Evolutionary conservation across 768 basidiomycete genomes (phyloP).

Genomic region (Hirschioporus abietinus): DNA sequence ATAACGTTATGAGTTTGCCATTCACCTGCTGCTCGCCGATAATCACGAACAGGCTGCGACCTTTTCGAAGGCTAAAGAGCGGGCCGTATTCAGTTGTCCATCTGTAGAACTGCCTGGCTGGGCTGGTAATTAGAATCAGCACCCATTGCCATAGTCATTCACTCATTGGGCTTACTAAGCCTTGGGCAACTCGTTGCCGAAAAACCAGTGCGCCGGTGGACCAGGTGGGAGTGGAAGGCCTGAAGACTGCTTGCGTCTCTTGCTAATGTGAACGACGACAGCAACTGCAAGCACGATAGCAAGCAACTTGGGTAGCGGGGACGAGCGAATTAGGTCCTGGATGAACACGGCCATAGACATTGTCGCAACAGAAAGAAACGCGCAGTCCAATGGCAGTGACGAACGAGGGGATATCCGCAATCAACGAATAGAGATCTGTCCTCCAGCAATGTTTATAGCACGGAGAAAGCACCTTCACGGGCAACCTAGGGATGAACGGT

Average conservation of each 20-base stretch:
- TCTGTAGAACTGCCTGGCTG: not conserved
- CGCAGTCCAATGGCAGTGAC: too few relatives aligned
- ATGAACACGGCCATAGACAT: too few relatives aligned
- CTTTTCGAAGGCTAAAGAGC: conserved; percentile 51
- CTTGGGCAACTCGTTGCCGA: not conserved
- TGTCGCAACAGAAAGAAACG: too few relatives aligned
- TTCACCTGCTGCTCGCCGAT: conserved; percentile 26
- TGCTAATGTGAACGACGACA: not conserved
- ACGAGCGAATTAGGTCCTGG: not conserved
- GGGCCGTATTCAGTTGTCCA: conserved; percentile 60
- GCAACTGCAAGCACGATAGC: not conserved
- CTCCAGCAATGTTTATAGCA: too few relatives aligned
- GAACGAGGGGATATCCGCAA: too few relatives aligned
- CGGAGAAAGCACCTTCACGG: too few relatives aligned
- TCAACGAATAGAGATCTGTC: too few relatives aligned
- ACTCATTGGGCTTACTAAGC: not conserved
- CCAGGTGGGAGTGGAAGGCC: not conserved
- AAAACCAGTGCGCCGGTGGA: not conserved
- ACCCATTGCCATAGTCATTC: not conserved
- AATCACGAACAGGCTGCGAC: conserved; percentile 37
- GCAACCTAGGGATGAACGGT: too few relatives aligned
- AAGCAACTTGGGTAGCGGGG: not conserved
- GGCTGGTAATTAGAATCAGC: not conserved
- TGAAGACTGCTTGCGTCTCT: not conserved
- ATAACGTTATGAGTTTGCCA: not conserved